Conservation (phyloP, 1,284 basidiomycete genomes). For the Heterobasidion parviporum region DNA sequence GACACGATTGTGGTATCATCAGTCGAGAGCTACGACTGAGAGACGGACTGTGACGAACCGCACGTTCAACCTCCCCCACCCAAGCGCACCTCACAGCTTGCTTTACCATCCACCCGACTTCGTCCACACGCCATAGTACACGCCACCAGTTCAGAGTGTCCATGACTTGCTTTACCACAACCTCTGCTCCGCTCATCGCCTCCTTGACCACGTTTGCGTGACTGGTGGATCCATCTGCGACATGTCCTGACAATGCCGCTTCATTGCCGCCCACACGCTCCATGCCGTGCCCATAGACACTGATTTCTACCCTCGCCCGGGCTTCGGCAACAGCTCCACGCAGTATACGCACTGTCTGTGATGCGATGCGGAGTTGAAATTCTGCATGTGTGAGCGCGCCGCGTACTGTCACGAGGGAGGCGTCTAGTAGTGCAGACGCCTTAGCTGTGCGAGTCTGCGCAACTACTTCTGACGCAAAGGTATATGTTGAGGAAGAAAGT, state of each 20-base stretch:
- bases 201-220: slow-evolving; percentile 37
- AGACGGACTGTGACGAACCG: slow-evolving; percentile 31
- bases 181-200: slow-evolving; percentile 40
- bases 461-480: slow-evolving; percentile 17
- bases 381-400: background rate
- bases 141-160: slow-evolving; percentile 55
- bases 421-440: slow-evolving; percentile 4
- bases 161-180: slow-evolving; percentile 45
- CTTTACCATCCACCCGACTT: slow-evolving; percentile 52
- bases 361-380: slow-evolving; percentile 6
- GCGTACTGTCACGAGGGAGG: slow-evolving; percentile 3
- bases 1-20: background rate
- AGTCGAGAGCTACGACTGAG: background rate
- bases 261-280: background rate
- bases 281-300: background rate
- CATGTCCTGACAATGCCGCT: background rate
- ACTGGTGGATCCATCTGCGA: slow-evolving; percentile 3
- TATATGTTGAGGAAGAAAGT: slow-evolving; percentile 8
- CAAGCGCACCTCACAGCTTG: slow-evolving; percentile 47
- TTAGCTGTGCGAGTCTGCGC: background rate
- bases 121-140: slow-evolving; percentile 61
- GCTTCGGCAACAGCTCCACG: slow-evolving; percentile 7
- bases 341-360: slow-evolving; percentile 6
- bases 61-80: slow-evolving; percentile 56
- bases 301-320: slow-evolving; percentile 3